These are phyloP conservation scores for Rhizopus delemar DNA, from an alignment of 371 early-diverging fungal genomes.

Conservation along the genomic window DNA sequence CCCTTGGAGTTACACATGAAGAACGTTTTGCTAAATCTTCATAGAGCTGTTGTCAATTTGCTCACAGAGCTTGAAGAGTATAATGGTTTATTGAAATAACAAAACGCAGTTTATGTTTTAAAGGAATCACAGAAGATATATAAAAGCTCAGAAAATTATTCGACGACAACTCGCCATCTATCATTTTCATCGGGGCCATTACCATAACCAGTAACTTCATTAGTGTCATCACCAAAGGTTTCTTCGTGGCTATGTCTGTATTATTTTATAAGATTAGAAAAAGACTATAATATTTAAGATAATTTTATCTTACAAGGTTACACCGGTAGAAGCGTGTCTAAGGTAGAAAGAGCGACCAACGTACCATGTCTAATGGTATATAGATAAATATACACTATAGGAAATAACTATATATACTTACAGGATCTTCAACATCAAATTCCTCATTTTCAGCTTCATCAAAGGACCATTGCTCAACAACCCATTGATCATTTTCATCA, in stretches of 20 bases:
- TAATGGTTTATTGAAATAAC: too few relatives aligned
- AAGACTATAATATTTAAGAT: not conserved
- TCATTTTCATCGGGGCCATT: conserved; percentile 58
- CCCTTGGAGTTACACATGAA: too few relatives aligned
- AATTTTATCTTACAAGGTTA: conserved; percentile 40
- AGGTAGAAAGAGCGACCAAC: conserved; percentile 48
- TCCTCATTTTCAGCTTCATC: conserved; percentile 37
- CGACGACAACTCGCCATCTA: conserved; percentile 49
- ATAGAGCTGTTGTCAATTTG: too few relatives aligned
- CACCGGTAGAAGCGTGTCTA: conserved; percentile 53
- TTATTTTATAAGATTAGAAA: not conserved
- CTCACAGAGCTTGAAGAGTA: too few relatives aligned
- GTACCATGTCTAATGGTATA: conserved; percentile 47
- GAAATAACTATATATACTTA: conserved; percentile 11
- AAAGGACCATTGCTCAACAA: conserved; percentile 48
- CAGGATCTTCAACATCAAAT: conserved; percentile 34
- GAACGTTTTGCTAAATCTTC: too few relatives aligned
- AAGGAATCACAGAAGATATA: not conserved
- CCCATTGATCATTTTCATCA: conserved; percentile 68
- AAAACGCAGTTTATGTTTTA: too few relatives aligned
- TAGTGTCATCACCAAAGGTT: conserved; percentile 35
- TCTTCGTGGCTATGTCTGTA: conserved; percentile 51
- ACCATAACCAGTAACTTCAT: conserved; percentile 57
- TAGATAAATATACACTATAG: not conserved
- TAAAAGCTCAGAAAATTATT: conserved; percentile 10